Evolutionary conservation across 441 rosid species (phyloP).

Genomic region (Codiaeum variegatum): DNA sequence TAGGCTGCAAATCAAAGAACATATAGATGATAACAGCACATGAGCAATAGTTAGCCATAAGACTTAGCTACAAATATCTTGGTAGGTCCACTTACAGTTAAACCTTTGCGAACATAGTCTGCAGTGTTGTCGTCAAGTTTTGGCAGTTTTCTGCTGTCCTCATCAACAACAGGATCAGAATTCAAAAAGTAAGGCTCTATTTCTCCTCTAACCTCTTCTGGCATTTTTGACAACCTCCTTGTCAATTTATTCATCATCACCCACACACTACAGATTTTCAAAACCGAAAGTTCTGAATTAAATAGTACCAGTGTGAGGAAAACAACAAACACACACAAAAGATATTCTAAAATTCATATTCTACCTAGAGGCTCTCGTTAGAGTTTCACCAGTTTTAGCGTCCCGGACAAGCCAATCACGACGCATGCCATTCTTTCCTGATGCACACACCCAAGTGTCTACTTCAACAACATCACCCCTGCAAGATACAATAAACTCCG

Average conservation of each 20-base stretch:
- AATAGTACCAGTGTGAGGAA: constrained; percentile 2
- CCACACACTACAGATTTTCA: constrained; percentile 66
- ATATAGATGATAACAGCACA: constrained; percentile 4
- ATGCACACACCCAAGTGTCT: constrained; percentile 87
- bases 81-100: constrained; percentile 57
- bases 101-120: constrained; percentile 65
- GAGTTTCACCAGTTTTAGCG: constrained; percentile 67
- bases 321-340: neutral
- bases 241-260: constrained; percentile 99
- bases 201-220: constrained; percentile 87
- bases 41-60: neutral
- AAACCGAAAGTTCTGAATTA: constrained; percentile 7
- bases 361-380: constrained; percentile 92
- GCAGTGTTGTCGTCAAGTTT: constrained; percentile 82
- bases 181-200: constrained; percentile 72
- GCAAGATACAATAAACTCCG: constrained; percentile 21
- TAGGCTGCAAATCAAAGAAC: constrained; percentile 56
- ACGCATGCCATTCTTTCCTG: constrained; percentile 96
- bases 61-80: neutral
- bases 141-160: constrained; percentile 81
- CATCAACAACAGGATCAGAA: constrained; percentile 63
- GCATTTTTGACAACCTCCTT: constrained; percentile 87
- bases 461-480: constrained; percentile 96
- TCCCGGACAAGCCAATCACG: constrained; percentile 91
- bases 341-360: neutral